Percentiles rank a stretch among this genome's conserved stretches.
These are phyloP conservation scores for Trichosporon faecale DNA, from an alignment of 1,284 basidiomycete species.

Conservation along the genomic window DNA sequence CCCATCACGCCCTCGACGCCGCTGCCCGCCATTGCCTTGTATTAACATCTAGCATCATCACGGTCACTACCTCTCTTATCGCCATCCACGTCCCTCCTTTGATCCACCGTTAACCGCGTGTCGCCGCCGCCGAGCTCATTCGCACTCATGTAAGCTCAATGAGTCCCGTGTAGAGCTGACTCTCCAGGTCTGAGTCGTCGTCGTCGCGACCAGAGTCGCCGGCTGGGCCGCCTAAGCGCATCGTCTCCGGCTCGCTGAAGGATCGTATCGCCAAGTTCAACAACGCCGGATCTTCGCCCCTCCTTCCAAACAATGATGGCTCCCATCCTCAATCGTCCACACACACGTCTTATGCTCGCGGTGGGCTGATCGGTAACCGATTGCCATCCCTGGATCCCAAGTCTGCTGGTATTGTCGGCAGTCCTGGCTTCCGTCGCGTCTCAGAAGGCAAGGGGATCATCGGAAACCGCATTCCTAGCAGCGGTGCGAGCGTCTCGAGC, in stretches of 20 bases:
- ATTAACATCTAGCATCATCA: background rate
- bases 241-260: conserved; percentile 46
- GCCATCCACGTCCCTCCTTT: background rate
- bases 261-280: conserved; percentile 52
- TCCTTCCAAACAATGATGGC: conserved; percentile 42
- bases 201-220: conserved; percentile 20
- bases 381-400: conserved; percentile 47
- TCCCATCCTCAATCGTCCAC: conserved; percentile 5
- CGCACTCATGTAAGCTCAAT: background rate
- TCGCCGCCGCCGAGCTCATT: conserved; percentile 3
- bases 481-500: conserved; percentile 11
- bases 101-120: background rate
- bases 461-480: conserved; percentile 46
- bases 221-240: conserved; percentile 26
- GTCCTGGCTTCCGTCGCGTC: conserved; percentile 31
- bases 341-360: conserved; percentile 25
- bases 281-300: conserved; percentile 41
- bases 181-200: conserved; percentile 19
- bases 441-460: conserved; percentile 42
- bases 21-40: background rate
- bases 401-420: conserved; percentile 33
- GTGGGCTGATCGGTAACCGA: conserved; percentile 47
- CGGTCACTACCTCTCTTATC: background rate
- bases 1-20: background rate
- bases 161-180: background rate